phyloP scores from a whole-genome alignment of 2,329 filamentous ascomycete species.

The Sclerotiophoma versabilis region DNA sequence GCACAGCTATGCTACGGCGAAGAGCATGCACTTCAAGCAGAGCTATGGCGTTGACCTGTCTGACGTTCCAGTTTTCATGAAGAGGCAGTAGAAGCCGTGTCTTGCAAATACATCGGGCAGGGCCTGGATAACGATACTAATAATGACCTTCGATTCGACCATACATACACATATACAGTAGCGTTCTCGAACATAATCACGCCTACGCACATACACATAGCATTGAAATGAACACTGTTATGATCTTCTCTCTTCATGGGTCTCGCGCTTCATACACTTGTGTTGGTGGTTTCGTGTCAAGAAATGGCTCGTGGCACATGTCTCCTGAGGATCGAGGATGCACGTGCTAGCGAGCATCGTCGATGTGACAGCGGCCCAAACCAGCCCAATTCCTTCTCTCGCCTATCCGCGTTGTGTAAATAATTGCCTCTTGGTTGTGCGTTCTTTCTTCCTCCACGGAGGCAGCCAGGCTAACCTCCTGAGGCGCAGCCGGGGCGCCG shows the following conservation, averaged over 20 bases:
- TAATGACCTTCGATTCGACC: constrained; percentile 9
- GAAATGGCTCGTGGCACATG: constrained; percentile 4
- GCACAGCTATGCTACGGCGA: constrained; percentile 39
- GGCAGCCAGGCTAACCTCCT: not conserved
- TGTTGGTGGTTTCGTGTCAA: not conserved
- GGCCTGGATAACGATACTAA: constrained; percentile 2
- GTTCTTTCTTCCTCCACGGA: constrained; percentile 2
- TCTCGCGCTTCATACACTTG: not conserved
- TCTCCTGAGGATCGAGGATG: not conserved
- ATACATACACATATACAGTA: constrained; percentile 1
- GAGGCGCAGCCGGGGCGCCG: not conserved
- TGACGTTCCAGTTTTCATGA: constrained; percentile 43
- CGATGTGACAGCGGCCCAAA: constrained; percentile 5
- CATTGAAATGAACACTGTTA: constrained; percentile 1
- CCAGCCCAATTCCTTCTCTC: not conserved
- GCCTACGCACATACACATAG: not conserved
- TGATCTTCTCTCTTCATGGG: not conserved
- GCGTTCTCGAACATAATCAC: constrained; percentile 1
- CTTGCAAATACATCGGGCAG: not conserved
- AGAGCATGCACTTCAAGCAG: constrained; percentile 39
- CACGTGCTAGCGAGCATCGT: constrained; percentile 8
- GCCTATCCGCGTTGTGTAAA: not conserved
- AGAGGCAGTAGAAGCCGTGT: constrained; percentile 12
- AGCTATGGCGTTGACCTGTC: constrained; percentile 44
- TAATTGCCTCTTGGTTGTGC: constrained; percentile 5